Evolutionary conservation across 148 eudicot species (phyloP), one percentile per base, ranked within the genome.

Genomic region (Tetragonia tetragonoides): DNA sequence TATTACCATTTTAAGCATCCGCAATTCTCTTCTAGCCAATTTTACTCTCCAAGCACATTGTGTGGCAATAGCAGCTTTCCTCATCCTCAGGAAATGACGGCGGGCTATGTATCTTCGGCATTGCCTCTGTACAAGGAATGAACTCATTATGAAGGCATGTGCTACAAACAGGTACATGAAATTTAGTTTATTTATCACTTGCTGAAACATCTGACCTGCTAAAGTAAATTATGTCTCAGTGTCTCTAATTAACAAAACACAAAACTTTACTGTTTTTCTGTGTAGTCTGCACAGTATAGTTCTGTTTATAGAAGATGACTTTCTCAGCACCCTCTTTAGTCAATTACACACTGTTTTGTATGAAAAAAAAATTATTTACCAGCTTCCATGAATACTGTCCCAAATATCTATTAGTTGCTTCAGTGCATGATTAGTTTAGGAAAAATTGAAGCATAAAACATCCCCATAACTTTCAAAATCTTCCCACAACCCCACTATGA

Each of bases 21-120:
- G 84, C 60, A 92, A 83, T 86, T 95, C 99, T 87, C 80, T 86
- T 47, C 87, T 84, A 64, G 96, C 97, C 63, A 77, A 44, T 81
- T 79, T 85, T 71, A 51, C 84, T 83, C 96, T 89, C 87, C 91
- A 92, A 65, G 84, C 93, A 83, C 94, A 88, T 82, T 95, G 99
- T 59, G 80, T 68, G 70, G 74, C 62, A 78, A 95, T 81, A 84
- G 90, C 89, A 66, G 93, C 94, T 77, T 78, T 86, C 85, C 83
- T 95, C 84, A 82, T 75, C 81, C 81, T 83, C 73, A 75, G 62
- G 78, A 84, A 89, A 63, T 51, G 72, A 53, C 9, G 11, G 62
- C 68, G 79, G 40, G 84, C 90, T 60, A 76, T 76, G 85, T 87
- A 73, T 80, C 78, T 72, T 72, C 92, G 87, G 79, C 90, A 87